Base-by-base conservation (phyloP, 169 alveolate genomes). In the Plasmodium blacklocki region DNA sequence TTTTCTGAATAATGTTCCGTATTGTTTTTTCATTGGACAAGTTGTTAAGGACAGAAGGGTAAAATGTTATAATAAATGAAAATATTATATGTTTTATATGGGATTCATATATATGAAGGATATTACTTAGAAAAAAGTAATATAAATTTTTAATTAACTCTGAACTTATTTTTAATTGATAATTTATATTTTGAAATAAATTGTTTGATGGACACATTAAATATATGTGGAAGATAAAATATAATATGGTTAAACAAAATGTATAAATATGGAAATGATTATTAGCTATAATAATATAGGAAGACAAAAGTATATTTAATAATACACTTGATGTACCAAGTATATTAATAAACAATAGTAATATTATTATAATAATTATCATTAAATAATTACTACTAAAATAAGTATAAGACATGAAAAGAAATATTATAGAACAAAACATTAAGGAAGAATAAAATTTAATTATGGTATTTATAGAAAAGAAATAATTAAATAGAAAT, bases 141-240 rank as follows among this genome's bases (percentile, higher is more conserved):
- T 32, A 70, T 7, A 56, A 11, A 39, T 70, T 21, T 71, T 49
- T 45, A 6, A 85, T 19, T 54, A 85, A 49, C 18, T 85, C 59
- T 2, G 50, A 7, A 18, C 45, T 15, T 47, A 85, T 52, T 47
- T 52, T 52, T 29, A 15, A 19, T 60, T 85, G 88, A 60, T 85
- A 71, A 71, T 85, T 59, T 11, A 85, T 71, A 71, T 85, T 85
- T 18, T 23, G 73, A 59, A 47, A 39, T 15, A 85, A 59, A 71
- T 71, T 70, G 15, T 26, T 43, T 29, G 75, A 72, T 49, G 92
- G 92, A 18, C 6, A 39, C 87, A 85, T 70, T 66, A 85, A 66
- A 85, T 85, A 85, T 19, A 72, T 49, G 32, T 85, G 92, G 49
- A 85, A 18, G 14, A 15, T 11, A 80, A 80, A 68, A 80, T 80